Evolutionary conservation across 495 filamentous ascomycete species (phyloP), one percentile per base, ranked within the genome.

Genomic region (Aspergillus saccharolyticus): DNA sequence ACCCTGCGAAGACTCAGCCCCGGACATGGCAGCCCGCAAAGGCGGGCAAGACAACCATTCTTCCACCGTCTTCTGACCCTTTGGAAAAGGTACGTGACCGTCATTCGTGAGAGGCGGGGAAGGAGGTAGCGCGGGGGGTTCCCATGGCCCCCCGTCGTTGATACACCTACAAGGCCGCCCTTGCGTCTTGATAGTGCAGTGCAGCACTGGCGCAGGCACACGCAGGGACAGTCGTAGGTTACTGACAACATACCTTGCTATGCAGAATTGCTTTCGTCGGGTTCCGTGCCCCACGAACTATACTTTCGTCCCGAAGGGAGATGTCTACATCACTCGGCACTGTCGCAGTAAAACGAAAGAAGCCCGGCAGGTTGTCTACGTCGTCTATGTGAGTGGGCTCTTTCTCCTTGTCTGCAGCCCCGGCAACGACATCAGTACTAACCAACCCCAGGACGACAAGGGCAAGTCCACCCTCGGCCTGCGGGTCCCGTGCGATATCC

Each of bases 271-370:
- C 50, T 58, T 67, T 24, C 52, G 65, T 21, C 44, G 20, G 21
- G 51, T 58, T 1, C 62, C 64, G 3, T 53, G 70, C 53, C 68
- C 67, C 18, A 53, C 63, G 15, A 70, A 63, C 10, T 82, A 81
- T 63, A 61, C 71, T 15, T 80, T 80, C 57, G 78, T 81, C 30
- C 74, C 70, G n/a, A 78, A 74, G 57, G 80, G 79, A 10, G 67
- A 77, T 58, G 68, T 74, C 19, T 82, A 82, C 62, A 70, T 81
- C 20, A 83, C 79, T 18, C 66, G 75, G 4, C 63, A 79, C 54
- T 80, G 77, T 52, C 74, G 75, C n/a, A 65, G 58, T 33, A 68
- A 72, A 24, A 80, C 78, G 16, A 76, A 77, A 55, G 69, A 77
- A 42, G 68, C 70, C 12, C 55, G 63, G 18, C 66, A 64, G 42